Evolutionary conservation across 2,329 filamentous ascomycete species (phyloP).

Genomic region (Stromatinia cepivora): DNA sequence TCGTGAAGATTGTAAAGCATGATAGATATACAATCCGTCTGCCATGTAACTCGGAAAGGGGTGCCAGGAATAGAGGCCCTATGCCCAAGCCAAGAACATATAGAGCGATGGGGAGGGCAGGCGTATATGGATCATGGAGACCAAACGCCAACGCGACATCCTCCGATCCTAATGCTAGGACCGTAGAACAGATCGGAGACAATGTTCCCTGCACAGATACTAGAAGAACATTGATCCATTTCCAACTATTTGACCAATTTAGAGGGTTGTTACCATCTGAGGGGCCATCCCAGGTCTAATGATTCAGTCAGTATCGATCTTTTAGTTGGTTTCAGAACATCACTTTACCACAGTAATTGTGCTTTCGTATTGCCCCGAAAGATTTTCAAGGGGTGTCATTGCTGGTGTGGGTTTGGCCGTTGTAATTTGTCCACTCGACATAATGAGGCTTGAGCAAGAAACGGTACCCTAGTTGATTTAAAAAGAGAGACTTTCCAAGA

Average conservation of each 20-base stretch:
- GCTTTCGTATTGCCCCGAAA: too few relatives aligned
- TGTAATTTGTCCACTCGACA: too few relatives aligned
- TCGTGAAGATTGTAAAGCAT: not conserved
- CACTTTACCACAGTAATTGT: too few relatives aligned
- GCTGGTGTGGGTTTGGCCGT: too few relatives aligned
- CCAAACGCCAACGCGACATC: not conserved
- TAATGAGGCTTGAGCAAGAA: too few relatives aligned
- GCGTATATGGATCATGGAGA: not conserved
- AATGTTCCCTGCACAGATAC: not conserved
- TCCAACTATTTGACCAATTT: not conserved
- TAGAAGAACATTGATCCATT: constrained; percentile 2
- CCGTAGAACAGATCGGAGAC: not conserved
- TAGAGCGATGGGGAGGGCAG: not conserved
- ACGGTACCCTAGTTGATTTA: too few relatives aligned
- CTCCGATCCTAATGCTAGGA: not conserved
- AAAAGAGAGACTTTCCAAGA: too few relatives aligned
- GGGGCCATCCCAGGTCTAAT: not conserved
- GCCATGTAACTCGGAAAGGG: not conserved
- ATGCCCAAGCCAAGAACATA: not conserved
- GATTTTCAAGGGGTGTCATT: too few relatives aligned
- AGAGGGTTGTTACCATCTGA: not conserved
- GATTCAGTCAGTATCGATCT: not conserved
- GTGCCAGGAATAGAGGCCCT: constrained; percentile 1
- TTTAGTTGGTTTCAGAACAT: too few relatives aligned
- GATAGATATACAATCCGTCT: not conserved